phyloP scores from a whole-genome alignment of 129 eudicot genomes.

The Lonicera japonica region DNA sequence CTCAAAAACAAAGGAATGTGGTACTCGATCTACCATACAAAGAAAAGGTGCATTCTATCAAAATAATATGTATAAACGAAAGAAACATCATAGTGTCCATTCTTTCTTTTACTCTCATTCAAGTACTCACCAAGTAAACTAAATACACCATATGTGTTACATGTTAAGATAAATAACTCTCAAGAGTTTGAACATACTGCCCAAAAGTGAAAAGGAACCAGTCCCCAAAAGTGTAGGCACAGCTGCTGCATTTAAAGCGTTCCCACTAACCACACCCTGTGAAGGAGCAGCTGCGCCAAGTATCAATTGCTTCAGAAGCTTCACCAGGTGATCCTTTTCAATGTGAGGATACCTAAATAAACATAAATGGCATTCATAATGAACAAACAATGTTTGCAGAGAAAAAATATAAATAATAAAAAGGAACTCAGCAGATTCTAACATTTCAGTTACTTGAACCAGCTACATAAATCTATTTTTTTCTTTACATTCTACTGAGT shows the following conservation, averaged over 20 bases:
- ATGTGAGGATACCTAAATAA: slow-evolving; percentile 68
- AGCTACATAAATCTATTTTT: background rate
- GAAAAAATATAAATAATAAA: background rate
- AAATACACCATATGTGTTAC: background rate
- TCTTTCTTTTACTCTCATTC: background rate
- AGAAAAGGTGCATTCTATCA: background rate
- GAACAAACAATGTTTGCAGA: background rate
- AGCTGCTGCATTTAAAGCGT: slow-evolving; percentile 57
- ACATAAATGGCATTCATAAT: slow-evolving; percentile 15
- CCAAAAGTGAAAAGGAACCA: slow-evolving; percentile 79
- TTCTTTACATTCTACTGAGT: background rate
- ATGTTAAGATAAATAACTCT: background rate
- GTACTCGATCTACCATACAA: background rate
- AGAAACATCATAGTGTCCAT: background rate
- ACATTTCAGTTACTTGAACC: background rate
- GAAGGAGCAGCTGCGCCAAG: slow-evolving; percentile 46
- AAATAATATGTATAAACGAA: slow-evolving; percentile 1
- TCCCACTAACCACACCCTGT: slow-evolving; percentile 32
- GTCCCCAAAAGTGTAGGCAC: slow-evolving; percentile 92
- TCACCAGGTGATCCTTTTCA: slow-evolving; percentile 86
- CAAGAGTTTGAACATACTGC: slow-evolving; percentile 35
- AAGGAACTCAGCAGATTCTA: background rate
- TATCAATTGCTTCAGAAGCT: slow-evolving; percentile 79
- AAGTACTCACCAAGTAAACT: background rate
- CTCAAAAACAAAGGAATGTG: slow-evolving; percentile 1